Percentiles rank a stretch among this genome's conserved stretches.
Conservation (phyloP, 108 stramenopile species). For the Hondaea fermentalgiana region DNA sequence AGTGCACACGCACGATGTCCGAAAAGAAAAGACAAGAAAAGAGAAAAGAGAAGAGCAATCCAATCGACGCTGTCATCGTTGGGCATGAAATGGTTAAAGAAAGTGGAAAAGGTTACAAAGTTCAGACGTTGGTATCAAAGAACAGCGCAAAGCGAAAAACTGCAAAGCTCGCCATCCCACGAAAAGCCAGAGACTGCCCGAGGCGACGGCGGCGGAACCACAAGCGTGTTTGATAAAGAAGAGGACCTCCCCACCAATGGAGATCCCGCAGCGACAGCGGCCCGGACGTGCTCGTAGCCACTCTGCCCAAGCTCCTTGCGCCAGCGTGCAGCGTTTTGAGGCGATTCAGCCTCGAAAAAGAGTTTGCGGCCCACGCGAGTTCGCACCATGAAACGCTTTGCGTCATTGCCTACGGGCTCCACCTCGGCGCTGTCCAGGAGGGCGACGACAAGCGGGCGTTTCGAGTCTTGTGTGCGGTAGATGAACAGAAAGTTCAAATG, state of each 20-base stretch:
- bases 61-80: no score
- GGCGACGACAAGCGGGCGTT: neutral
- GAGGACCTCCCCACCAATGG: neutral
- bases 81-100: no score
- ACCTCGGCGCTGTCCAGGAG: neutral
- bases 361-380: neutral
- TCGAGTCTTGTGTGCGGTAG: neutral
- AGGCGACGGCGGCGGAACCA: no score
- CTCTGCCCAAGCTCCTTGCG: neutral
- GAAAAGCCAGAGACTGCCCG: no score
- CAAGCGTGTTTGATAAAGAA: no score
- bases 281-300: neutral
- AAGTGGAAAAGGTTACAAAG: no score
- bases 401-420: neutral
- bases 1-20: no score
- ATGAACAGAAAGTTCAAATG: neutral
- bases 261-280: neutral
- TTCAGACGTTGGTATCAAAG: no score
- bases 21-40: no score
- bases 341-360: neutral
- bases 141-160: no score
- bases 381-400: neutral
- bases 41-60: no score
- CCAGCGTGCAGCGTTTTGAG: neutral
- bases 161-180: no score